A percentile compares a stretch with the other conserved stretches of the same genome.
Evolutionary conservation across 2,329 filamentous ascomycete genomes (phyloP).

Genomic region (Xylariaceae sp.): DNA sequence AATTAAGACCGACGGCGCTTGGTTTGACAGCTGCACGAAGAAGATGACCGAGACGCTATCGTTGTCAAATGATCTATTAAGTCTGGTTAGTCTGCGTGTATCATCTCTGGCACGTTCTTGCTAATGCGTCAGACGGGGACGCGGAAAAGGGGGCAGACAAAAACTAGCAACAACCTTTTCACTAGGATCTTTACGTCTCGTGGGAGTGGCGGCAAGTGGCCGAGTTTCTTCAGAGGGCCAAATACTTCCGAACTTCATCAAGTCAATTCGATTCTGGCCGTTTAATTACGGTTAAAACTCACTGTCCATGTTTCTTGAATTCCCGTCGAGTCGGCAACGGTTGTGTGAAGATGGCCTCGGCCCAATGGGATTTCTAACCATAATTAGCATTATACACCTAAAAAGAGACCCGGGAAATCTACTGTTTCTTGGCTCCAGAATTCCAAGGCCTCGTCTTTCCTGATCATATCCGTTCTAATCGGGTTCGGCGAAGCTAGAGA

Average conservation of each 20-base stretch:
- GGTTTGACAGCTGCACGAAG: slow-evolving; percentile 49
- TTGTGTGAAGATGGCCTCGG: slow-evolving; percentile 61
- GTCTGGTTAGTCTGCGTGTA: neutral
- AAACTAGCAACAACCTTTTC: slow-evolving; percentile 47
- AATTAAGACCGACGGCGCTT: slow-evolving; percentile 51
- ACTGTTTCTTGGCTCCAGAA: slow-evolving; percentile 36
- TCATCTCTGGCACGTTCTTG: no score
- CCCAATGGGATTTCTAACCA: slow-evolving; percentile 58
- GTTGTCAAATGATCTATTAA: slow-evolving; percentile 55
- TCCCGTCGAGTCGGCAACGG: slow-evolving; percentile 55
- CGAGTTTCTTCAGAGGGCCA: slow-evolving; percentile 41
- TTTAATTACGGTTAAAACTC: slow-evolving; percentile 18
- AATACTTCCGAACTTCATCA: slow-evolving; percentile 29
- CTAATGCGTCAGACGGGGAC: neutral
- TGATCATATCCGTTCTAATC: slow-evolving; percentile 31
- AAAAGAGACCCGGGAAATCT: slow-evolving; percentile 4
- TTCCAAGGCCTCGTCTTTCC: slow-evolving; percentile 31
- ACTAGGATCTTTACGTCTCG: slow-evolving; percentile 56
- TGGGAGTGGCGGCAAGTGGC: slow-evolving; percentile 46
- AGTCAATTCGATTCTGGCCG: slow-evolving; percentile 6
- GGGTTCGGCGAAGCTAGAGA: slow-evolving; percentile 32
- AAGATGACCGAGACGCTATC: slow-evolving; percentile 57
- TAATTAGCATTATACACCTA: slow-evolving; percentile 12
- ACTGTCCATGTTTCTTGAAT: slow-evolving; percentile 46
- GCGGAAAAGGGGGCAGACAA: neutral